Base-by-base conservation (phyloP, 257 asterid genomes). In the Catharanthus roseus region DNA sequence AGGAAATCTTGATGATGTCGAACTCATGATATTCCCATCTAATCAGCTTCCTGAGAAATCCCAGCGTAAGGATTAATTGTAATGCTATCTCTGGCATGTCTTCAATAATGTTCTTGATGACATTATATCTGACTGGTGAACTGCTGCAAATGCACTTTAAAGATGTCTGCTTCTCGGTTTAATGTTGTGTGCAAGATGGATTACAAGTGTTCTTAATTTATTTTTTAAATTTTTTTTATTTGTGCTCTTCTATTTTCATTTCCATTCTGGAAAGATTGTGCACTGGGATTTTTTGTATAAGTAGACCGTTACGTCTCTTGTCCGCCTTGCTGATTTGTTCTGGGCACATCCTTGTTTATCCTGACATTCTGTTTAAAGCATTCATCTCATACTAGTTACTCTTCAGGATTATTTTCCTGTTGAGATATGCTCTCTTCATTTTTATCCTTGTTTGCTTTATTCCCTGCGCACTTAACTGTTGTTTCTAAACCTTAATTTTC, bases 351-450 rank as follows among this genome's bases (percentile, higher is more conserved):
- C 47, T 62, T 62, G 29, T 62, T 56, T 26, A 26, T 61, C 26
- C 33, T 31, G 44, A 19, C 67, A 34, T 62, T 62, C 44, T 3
- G 15, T 33, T 62, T 9, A 33, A 24, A 18, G 29, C 2, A 18
- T 62, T 62, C 67, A 34, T 62, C 4, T 19, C 29, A 18, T 31
- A 19, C 47, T n/a, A 15, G 55, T 47, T 49, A 3, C n/a, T 13
- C 1, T 6, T 62, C 42, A 62, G 47, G 45, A 19, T n/a, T n/a
- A 34, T 62, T 62, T 29, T 47, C 28, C 45, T 61, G 96, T 74
- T 93, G 97, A 96, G 88, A 93, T 82, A 84, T 77, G 87, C 58
- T 88, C 67, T 86, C 81, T 86, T 93, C 86, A 81, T 71, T 93
- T 49, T 47, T 91, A 19, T 29, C 23, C 41, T 62, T 62, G 0